phyloP scores from a whole-genome alignment of 345 rosid genomes.

The Orychophragmus violaceus region DNA sequence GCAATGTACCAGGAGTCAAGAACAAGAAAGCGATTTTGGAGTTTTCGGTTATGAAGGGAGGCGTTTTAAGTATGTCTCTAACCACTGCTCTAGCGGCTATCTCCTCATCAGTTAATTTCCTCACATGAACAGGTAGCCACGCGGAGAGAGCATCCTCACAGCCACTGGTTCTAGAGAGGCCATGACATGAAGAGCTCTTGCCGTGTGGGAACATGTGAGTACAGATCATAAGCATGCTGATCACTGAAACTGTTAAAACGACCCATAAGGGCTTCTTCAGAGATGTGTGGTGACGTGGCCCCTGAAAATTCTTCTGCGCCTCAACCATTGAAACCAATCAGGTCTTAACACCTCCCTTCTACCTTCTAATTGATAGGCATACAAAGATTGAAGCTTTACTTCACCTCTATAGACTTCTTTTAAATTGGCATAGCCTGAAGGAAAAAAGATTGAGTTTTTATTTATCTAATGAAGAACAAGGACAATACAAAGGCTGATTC shows the following conservation, averaged over 20 bases:
- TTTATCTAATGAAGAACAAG: neutral
- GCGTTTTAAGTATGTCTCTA: slow-evolving; percentile 55
- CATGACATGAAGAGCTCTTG: too few species aligned
- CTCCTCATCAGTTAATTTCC: slow-evolving; percentile 75
- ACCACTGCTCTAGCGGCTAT: slow-evolving; percentile 59
- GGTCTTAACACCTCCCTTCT: slow-evolving; percentile 32
- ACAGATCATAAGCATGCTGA: slow-evolving; percentile 71
- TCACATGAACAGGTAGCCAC: slow-evolving; percentile 90
- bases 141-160: slow-evolving; percentile 43
- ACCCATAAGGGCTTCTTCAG: slow-evolving; percentile 84
- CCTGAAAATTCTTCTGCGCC: slow-evolving; percentile 44
- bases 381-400: slow-evolving; percentile 5
- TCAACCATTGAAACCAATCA: slow-evolving; percentile 50
- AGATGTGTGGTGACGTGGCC: slow-evolving; percentile 59
- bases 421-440: slow-evolving; percentile 6
- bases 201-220: slow-evolving; percentile 59
- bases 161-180: too few species aligned
- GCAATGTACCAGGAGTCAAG: slow-evolving; percentile 79
- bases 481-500: neutral
- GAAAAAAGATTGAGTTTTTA: neutral
- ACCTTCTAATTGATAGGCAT: slow-evolving; percentile 39
- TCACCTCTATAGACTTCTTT: too few species aligned
- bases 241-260: slow-evolving; percentile 62
- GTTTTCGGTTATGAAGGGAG: slow-evolving; percentile 41
- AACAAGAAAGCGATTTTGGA: slow-evolving; percentile 91